A percentile compares a stretch with the other conserved stretches of the same genome.
These are phyloP conservation scores for Termitomyces sp. DNA, from an alignment of 768 basidiomycete genomes.

Conservation along the genomic window DNA sequence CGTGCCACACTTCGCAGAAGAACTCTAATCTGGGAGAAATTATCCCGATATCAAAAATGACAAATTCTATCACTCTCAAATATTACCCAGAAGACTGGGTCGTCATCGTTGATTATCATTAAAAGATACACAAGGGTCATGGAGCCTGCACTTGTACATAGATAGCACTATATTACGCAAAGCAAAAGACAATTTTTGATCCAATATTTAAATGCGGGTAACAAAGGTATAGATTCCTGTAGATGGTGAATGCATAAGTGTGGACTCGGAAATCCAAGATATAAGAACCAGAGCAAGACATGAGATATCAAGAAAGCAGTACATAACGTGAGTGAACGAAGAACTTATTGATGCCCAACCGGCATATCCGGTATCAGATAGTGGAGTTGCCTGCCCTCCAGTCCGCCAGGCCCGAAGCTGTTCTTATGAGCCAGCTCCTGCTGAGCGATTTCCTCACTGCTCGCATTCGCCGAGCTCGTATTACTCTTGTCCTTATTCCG, in stretches of 20 bases:
- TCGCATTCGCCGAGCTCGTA: slow-evolving; percentile 6
- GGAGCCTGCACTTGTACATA: neutral
- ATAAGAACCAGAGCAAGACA: neutral
- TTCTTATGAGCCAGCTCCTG: slow-evolving; percentile 16
- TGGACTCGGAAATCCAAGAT: slow-evolving; percentile 1
- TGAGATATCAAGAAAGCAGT: neutral
- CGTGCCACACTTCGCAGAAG: too few species aligned
- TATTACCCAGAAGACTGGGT: neutral
- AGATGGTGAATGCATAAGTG: neutral
- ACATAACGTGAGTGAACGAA: neutral
- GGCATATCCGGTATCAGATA: slow-evolving; percentile 23
- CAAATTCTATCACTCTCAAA: too few species aligned
- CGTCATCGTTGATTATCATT: neutral
- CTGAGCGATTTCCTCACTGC: slow-evolving; percentile 3
- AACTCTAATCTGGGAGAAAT: too few species aligned
- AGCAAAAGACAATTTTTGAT: neutral
- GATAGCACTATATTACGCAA: neutral
- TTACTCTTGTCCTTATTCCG: slow-evolving; percentile 1
- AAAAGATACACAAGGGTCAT: neutral
- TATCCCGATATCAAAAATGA: too few species aligned
- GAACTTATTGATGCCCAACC: neutral
- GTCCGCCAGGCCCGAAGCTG: slow-evolving; percentile 19
- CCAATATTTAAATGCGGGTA: neutral
- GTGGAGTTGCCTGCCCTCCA: slow-evolving; percentile 19
- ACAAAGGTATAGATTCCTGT: neutral